Conservation (phyloP, 768 basidiomycete species). For the Sporobolomyces pararoseus region DNA sequence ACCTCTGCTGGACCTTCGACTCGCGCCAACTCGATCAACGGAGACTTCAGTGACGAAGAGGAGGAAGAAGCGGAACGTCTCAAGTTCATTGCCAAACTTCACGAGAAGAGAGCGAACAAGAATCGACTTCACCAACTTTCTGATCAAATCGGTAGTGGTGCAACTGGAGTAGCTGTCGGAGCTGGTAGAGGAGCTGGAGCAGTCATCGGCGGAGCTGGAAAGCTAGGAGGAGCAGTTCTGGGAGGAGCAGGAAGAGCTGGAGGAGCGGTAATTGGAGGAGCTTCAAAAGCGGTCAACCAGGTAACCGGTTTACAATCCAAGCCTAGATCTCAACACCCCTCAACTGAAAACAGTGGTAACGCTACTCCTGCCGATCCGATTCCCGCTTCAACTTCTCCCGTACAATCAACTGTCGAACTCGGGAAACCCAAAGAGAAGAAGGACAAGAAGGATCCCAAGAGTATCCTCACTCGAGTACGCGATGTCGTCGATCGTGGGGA, state of each 20-base stretch:
- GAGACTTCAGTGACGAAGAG: constrained; percentile 43
- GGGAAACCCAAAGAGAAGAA: constrained; percentile 20
- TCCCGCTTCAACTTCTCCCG: constrained; percentile 21
- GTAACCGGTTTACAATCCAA: constrained; percentile 4
- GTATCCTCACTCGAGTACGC: constrained; percentile 24
- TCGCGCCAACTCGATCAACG: constrained; percentile 45
- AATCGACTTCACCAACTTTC: constrained; percentile 18
- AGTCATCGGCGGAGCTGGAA: constrained; percentile 21
- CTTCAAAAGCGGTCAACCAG: not conserved
- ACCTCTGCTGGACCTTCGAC: constrained; percentile 47
- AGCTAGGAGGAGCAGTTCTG: constrained; percentile 16
- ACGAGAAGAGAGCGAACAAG: constrained; percentile 39
- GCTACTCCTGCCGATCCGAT: constrained; percentile 37
- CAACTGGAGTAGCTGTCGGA: constrained; percentile 23
- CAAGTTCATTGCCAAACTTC: constrained; percentile 41
- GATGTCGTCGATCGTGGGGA: constrained; percentile 39
- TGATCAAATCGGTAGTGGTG: constrained; percentile 13
- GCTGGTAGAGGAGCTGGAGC: constrained; percentile 29
- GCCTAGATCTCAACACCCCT: not conserved
- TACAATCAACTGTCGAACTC: not conserved
- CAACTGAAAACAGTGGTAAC: constrained; percentile 26
- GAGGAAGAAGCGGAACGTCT: constrained; percentile 43
- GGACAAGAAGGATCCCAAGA: constrained; percentile 20
- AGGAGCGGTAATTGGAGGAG: constrained; percentile 20
- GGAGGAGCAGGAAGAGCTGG: constrained; percentile 31